Percentiles rank a stretch among this genome's conserved stretches.
These are phyloP conservation scores for Boletus edulis DNA, from an alignment of 768 basidiomycete genomes.

Conservation along the genomic window DNA sequence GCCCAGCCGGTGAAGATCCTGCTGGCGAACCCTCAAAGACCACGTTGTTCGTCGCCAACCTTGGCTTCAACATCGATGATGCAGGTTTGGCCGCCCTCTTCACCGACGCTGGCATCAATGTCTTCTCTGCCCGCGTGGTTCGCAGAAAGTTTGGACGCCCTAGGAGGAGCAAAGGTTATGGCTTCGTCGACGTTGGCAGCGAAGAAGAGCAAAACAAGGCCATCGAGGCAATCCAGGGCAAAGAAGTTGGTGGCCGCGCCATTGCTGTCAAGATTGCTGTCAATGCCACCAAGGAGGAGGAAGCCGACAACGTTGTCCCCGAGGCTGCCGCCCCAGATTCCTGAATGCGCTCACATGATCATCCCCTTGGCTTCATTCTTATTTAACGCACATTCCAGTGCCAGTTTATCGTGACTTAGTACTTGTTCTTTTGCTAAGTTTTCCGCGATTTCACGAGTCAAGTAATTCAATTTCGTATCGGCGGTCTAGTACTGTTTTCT, in stretches of 20 bases:
- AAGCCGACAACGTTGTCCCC: conserved; percentile 36
- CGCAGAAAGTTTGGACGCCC: conserved; percentile 80
- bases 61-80: conserved; percentile 92
- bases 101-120: conserved; percentile 79
- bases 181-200: conserved; percentile 92
- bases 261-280: conserved; percentile 97
- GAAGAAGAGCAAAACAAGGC: conserved; percentile 92
- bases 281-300: conserved; percentile 69
- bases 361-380: conserved; percentile 25
- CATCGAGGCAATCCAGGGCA: conserved; percentile 81
- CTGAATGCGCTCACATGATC: conserved; percentile 19
- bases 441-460: conserved; percentile 35
- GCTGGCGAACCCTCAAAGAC: conserved; percentile 85
- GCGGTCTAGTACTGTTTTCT: conserved; percentile 50
- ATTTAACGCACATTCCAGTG: conserved; percentile 26
- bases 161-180: conserved; percentile 93
- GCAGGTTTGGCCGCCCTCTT: conserved; percentile 77
- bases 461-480: conserved; percentile 23
- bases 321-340: conserved; percentile 32
- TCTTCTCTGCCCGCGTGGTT: conserved; percentile 87
- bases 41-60: conserved; percentile 95
- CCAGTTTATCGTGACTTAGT: conserved; percentile 32
- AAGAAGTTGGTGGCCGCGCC: conserved; percentile 79
- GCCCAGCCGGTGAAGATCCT: conserved; percentile 80
- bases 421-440: conserved; percentile 35